Conservation (phyloP, 1,139 yeast genomes). For the Zygoascus meyerae region DNA sequence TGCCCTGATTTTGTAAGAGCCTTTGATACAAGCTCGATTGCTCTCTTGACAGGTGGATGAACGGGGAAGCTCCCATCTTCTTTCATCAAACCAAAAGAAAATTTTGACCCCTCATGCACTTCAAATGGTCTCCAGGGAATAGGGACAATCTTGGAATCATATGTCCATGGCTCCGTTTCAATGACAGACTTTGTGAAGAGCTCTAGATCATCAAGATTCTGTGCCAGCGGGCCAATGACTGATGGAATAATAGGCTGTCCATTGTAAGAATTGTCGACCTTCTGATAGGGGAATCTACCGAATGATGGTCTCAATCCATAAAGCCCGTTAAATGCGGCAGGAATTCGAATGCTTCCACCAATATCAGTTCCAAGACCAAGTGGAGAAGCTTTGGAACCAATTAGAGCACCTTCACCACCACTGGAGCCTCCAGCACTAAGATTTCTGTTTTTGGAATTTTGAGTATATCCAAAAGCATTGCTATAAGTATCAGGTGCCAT, state of each 20-base stretch:
- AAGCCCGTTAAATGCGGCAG: constrained; percentile 65
- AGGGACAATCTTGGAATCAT: constrained; percentile 45
- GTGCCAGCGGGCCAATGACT: constrained; percentile 43
- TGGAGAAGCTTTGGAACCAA: constrained; percentile 44
- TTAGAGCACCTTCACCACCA: constrained; percentile 69
- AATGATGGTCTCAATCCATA: constrained; percentile 67
- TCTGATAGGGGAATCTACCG: constrained; percentile 29
- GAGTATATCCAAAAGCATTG: constrained; percentile 47
- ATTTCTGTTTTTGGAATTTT: constrained; percentile 46
- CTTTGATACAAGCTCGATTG: constrained; percentile 27
- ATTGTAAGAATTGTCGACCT: constrained; percentile 45
- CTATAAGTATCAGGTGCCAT: constrained; percentile 42
- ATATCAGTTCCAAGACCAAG: constrained; percentile 73
- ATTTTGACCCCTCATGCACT: constrained; percentile 35
- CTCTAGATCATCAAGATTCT: constrained; percentile 50
- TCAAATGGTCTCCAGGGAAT: constrained; percentile 41
- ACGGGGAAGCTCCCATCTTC: constrained; percentile 28
- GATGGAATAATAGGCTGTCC: constrained; percentile 38
- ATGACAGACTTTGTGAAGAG: constrained; percentile 40
- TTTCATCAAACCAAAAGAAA: constrained; percentile 30
- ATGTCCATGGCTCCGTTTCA: constrained; percentile 48
- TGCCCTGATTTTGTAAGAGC: constrained; percentile 35
- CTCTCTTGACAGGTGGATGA: constrained; percentile 43
- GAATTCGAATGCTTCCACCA: constrained; percentile 74
- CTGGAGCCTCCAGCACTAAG: constrained; percentile 66